Evolutionary conservation across 176 grass and related monocot genomes (phyloP), one percentile per base, ranked within the genome.

Genomic region (Oryza meridionalis): DNA sequence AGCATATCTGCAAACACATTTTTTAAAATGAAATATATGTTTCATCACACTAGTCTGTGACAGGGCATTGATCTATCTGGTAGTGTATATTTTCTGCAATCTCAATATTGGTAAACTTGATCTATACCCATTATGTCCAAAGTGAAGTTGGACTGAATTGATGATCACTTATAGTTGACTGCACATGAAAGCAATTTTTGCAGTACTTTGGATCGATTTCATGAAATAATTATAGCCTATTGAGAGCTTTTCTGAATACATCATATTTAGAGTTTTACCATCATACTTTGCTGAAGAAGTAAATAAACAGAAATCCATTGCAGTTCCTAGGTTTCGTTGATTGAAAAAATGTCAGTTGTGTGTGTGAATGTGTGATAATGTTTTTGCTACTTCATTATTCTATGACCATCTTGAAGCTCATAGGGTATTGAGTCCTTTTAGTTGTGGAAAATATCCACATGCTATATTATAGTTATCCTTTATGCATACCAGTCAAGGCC

Each of bases 181-280:
- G 55, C 55, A 59, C 55, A 59, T 59, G 6, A 22, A 58, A 58
- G 45, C 45, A 46, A 46, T 40, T 40, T 8, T 40, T 40, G 38
- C 38, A 40, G 38, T n/a, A 59, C 19, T 59, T 59, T 59, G 19
- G 55, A 59, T n/a, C 7, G 2, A 9, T 59, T 59, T 59, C 55
- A 9, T n/a, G 55, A 59, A n/a, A n/a, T 59, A 59, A 22, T 1
- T 59, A n/a, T 59, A 59, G 21, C 55, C 55, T 59, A 59, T 59
- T 59, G 19, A 59, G 19, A n/a, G 7, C 55, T 59, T 59, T 6
- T 59, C 19, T n/a, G 11, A 59, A 59, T n/a, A n/a, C 6, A 59
- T 59, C 50, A 7, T 59, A 59, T 47, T 33, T 25, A 73, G n/a
- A 64, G 40, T 1, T 72, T 50, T 86, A 86, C 77, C 31, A 53